These are phyloP conservation scores for Dioscorea dumetorum DNA, from an alignment of 106 monocot genomes.

Conservation along the genomic window DNA sequence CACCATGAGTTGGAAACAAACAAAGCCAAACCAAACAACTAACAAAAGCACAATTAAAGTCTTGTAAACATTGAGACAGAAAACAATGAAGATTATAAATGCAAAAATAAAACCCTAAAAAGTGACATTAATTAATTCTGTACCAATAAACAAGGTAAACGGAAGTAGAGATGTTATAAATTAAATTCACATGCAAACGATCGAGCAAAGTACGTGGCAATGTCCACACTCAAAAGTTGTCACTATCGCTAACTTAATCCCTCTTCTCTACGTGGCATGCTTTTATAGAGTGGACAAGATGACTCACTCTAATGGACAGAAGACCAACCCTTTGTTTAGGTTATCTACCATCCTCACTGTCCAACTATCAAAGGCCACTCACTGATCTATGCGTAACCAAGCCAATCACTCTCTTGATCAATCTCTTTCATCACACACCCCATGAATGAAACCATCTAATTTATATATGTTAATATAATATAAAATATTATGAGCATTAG, in stretches of 20 bases:
- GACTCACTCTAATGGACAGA: constrained; percentile 1
- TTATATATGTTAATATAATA: too few relatives aligned
- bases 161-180: not conserved
- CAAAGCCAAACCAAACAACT: too few relatives aligned
- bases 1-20: too few relatives aligned
- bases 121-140: not conserved
- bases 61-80: too few relatives aligned
- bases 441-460: not conserved
- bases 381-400: not conserved
- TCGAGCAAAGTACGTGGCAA: not conserved
- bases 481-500: too few relatives aligned
- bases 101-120: not conserved
- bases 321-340: constrained; percentile 7
- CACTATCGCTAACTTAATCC: too few relatives aligned
- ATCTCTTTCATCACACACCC: not conserved
- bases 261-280: not conserved
- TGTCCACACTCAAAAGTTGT: not conserved
- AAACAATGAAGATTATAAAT: not conserved
- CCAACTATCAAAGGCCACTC: not conserved
- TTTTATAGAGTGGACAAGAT: not conserved
- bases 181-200: not conserved
- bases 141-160: too few relatives aligned
- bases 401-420: not conserved
- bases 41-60: too few relatives aligned
- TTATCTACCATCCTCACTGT: not conserved